Percentiles rank a stretch among this genome's conserved stretches.
These are phyloP conservation scores for Hippophae gyantsensis DNA, from an alignment of 306 rosid species.

Conservation along the genomic window DNA sequence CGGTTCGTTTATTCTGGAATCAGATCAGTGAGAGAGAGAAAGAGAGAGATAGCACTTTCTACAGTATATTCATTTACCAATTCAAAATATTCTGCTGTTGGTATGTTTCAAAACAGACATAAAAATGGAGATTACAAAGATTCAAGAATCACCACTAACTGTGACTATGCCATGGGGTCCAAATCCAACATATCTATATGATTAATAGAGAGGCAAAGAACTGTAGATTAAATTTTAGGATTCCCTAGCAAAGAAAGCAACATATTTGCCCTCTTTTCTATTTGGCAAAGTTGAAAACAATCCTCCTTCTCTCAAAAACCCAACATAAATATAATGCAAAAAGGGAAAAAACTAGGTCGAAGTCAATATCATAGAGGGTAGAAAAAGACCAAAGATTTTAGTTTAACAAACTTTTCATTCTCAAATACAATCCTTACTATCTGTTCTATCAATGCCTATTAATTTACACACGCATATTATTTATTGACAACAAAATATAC, in stretches of 20 bases:
- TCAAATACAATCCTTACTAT: conserved; percentile 20
- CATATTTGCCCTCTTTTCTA: conserved; percentile 10
- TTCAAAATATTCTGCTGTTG: neutral
- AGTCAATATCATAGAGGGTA: conserved; percentile 4
- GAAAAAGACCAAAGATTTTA: conserved; percentile 13
- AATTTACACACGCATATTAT: conserved; percentile 22
- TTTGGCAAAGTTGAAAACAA: conserved; percentile 2
- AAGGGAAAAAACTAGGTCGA: conserved; percentile 27
- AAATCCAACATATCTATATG: conserved; percentile 15
- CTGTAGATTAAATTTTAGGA: conserved; percentile 27
- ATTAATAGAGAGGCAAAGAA: conserved; percentile 23
- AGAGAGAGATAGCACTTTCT: neutral
- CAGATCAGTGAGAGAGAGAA: too few species aligned
- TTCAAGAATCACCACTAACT: neutral
- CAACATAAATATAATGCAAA: conserved; percentile 2
- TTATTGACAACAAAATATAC: conserved; percentile 24
- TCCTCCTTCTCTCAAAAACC: neutral
- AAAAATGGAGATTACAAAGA: neutral
- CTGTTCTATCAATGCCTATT: conserved; percentile 15
- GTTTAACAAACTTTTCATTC: conserved; percentile 18
- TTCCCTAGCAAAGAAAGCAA: conserved; percentile 23
- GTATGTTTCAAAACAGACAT: conserved; percentile 16
- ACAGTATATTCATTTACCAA: conserved; percentile 6
- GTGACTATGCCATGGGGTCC: conserved; percentile 16
- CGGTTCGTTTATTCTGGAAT: neutral